These are phyloP conservation scores for Friedmanniomyces simplex DNA, from an alignment of 495 filamentous ascomycete genomes.

Conservation along the genomic window DNA sequence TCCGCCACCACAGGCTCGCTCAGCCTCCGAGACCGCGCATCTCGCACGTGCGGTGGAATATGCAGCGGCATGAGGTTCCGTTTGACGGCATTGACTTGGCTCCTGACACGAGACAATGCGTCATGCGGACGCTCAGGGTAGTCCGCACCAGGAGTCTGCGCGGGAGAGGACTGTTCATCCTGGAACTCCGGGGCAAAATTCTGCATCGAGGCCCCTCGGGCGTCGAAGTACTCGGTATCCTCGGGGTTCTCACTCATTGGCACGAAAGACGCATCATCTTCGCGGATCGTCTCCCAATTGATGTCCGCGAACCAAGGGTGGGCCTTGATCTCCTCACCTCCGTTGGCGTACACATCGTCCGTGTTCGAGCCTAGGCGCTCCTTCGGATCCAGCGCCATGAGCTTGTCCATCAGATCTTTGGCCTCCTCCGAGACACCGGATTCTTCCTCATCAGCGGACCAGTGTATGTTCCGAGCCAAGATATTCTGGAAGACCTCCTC, in stretches of 20 bases:
- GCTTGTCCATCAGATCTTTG: slow-evolving; percentile 81
- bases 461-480: slow-evolving; percentile 73
- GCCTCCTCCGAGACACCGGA: slow-evolving; percentile 61
- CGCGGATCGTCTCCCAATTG: slow-evolving; percentile 80
- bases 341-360: slow-evolving; percentile 64
- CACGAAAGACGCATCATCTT: slow-evolving; percentile 93
- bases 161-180: slow-evolving; percentile 67
- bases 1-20: slow-evolving; percentile 83
- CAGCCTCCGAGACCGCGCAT: slow-evolving; percentile 72
- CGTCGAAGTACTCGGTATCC: slow-evolving; percentile 96
- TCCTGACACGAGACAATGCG: slow-evolving; percentile 79
- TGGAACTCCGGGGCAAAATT: slow-evolving; percentile 87
- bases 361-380: slow-evolving; percentile 76
- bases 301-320: slow-evolving; percentile 84
- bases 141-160: slow-evolving; percentile 51
- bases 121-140: slow-evolving; percentile 86
- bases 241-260: slow-evolving; percentile 87
- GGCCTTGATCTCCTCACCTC: slow-evolving; percentile 77
- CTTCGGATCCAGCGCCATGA: slow-evolving; percentile 72
- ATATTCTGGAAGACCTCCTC: slow-evolving; percentile 98
- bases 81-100: slow-evolving; percentile 73
- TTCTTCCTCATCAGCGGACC: slow-evolving; percentile 61
- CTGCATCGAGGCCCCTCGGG: slow-evolving; percentile 79
- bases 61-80: slow-evolving; percentile 87
- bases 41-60: slow-evolving; percentile 91